Percentiles rank a stretch among this genome's conserved stretches.
Conservation (phyloP, 2,329 filamentous ascomycete species). For the Apiospora koreana region DNA sequence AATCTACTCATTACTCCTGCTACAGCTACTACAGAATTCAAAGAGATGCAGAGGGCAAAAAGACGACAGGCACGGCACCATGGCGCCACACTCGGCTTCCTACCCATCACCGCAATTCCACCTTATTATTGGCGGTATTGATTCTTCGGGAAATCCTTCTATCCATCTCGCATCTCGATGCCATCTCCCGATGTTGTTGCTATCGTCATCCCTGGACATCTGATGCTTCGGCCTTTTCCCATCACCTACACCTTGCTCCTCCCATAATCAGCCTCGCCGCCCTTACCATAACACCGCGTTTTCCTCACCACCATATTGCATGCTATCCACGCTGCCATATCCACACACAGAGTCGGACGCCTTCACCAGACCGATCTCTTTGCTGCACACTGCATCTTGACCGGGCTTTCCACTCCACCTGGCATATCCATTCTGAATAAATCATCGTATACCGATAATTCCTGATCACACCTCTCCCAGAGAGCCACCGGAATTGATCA, state of each 20-base stretch:
- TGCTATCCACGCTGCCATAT: background rate
- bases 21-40: background rate
- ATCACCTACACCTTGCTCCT: background rate
- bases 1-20: no score
- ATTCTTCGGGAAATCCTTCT: background rate
- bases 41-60: background rate
- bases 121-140: background rate
- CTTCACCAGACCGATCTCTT: background rate
- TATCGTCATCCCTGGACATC: background rate
- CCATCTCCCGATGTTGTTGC: slow-evolving; percentile 4
- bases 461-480: background rate
- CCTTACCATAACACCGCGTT: background rate
- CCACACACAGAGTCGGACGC: background rate
- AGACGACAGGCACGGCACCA: background rate
- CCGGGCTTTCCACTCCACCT: background rate
- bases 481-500: background rate
- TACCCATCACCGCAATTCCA: background rate
- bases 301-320: background rate
- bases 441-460: background rate
- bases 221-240: background rate
- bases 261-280: background rate
- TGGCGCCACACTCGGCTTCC: background rate
- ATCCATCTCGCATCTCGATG: slow-evolving; percentile 3
- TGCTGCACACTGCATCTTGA: background rate
- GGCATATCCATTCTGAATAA: background rate